These are phyloP conservation scores for Pseudognaphalium luteoalbum DNA, from an alignment of 129 eudicot genomes.

Conservation along the genomic window DNA sequence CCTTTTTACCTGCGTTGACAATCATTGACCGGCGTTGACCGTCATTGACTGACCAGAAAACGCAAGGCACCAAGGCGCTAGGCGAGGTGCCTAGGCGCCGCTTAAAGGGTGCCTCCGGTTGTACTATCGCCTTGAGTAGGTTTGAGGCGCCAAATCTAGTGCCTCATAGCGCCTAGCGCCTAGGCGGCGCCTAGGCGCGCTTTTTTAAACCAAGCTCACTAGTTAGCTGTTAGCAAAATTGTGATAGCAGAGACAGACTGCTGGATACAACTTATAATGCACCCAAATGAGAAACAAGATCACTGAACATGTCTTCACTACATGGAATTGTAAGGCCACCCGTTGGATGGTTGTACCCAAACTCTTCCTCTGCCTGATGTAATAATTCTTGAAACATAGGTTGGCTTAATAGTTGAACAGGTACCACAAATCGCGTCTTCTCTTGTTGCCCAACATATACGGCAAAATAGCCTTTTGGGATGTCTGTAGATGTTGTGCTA, in stretches of 20 bases:
- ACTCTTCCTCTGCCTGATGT: background rate
- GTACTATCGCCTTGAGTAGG: too few relatives aligned
- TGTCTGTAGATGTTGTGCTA: background rate
- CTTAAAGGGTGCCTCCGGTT: too few relatives aligned
- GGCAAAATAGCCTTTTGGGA: background rate
- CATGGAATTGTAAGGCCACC: background rate
- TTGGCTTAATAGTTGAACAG: constrained; percentile 19
- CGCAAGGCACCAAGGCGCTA: too few relatives aligned
- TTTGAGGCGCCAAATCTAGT: too few relatives aligned
- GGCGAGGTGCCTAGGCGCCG: too few relatives aligned
- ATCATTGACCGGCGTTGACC: too few relatives aligned
- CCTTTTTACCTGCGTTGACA: too few relatives aligned
- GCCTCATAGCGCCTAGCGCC: too few relatives aligned
- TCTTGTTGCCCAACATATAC: constrained; percentile 44
- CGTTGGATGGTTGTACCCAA: background rate
- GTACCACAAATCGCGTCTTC: constrained; percentile 45
- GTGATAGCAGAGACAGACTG: background rate
- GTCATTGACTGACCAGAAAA: too few relatives aligned
- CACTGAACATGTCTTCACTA: background rate
- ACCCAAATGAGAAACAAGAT: background rate
- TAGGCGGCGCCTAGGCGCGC: too few relatives aligned
- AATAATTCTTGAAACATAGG: background rate
- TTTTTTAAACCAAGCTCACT: too few relatives aligned
- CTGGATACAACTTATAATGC: background rate
- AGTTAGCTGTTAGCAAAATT: background rate